Percentiles rank a stretch among this genome's conserved stretches.
These are phyloP conservation scores for Exophiala lecanii-corni DNA, from an alignment of 2,329 filamentous ascomycete species.

Conservation along the genomic window DNA sequence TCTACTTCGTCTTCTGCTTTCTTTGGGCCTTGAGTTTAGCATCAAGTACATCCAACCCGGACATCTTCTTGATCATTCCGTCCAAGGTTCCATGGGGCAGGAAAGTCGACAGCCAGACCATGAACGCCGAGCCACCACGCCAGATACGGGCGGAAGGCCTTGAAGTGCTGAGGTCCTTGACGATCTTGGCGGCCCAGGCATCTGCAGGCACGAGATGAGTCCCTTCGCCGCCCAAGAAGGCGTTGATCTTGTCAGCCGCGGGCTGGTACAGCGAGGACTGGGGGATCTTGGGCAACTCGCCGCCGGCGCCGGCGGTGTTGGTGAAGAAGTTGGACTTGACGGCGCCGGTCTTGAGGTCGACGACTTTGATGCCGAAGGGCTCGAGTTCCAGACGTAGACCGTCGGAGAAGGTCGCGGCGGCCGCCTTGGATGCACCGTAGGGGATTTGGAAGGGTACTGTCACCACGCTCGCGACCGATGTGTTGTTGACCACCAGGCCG, in stretches of 20 bases:
- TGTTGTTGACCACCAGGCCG: conserved; percentile 29
- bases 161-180: conserved; percentile 51
- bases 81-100: conserved; percentile 1
- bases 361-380: conserved; percentile 30
- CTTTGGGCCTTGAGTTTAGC: background rate
- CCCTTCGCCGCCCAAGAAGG: background rate
- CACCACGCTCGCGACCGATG: conserved; percentile 20
- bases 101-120: conserved; percentile 7
- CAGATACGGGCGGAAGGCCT: conserved; percentile 12
- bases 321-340: conserved; percentile 37
- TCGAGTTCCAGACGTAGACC: conserved; percentile 37
- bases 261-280: conserved; percentile 49
- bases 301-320: conserved; percentile 21
- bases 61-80: conserved; percentile 1
- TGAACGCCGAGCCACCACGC: conserved; percentile 4
- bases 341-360: conserved; percentile 27
- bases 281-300: conserved; percentile 39
- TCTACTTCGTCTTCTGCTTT: background rate
- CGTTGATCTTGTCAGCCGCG: conserved; percentile 39
- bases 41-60: background rate
- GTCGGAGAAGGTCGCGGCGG: conserved; percentile 53
- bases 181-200: conserved; percentile 52
- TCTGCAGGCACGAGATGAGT: conserved; percentile 31
- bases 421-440: conserved; percentile 47
- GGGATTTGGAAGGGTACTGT: conserved; percentile 31